Evolutionary conservation across 495 filamentous ascomycete species (phyloP).

Genomic region (Evernia prunastri): DNA sequence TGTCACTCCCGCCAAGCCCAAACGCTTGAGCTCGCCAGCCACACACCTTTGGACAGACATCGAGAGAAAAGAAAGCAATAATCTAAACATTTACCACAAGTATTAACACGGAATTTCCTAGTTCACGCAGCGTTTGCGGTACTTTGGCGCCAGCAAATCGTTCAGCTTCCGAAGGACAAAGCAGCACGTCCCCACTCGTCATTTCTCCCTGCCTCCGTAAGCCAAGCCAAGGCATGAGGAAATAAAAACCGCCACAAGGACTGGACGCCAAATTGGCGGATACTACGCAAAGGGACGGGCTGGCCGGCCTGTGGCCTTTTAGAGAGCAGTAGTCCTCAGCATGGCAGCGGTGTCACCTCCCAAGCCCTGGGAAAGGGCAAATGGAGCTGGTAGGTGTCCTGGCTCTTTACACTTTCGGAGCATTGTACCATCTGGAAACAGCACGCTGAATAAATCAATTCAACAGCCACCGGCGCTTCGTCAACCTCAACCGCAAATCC

Average conservation of each 20-base stretch:
- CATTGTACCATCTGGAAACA: too few relatives aligned
- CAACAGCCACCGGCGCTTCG: constrained; percentile 14
- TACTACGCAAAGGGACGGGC: background rate
- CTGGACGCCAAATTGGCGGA: background rate
- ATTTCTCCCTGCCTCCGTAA: background rate
- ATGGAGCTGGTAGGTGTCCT: constrained; percentile 51
- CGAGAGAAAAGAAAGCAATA: background rate
- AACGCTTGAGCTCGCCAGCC: constrained; percentile 6
- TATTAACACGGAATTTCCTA: background rate
- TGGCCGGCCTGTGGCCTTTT: background rate
- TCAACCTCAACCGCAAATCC: constrained; percentile 30
- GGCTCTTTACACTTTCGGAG: too few relatives aligned
- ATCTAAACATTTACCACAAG: background rate
- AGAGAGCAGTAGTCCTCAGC: background rate
- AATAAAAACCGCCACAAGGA: background rate
- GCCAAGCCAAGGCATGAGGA: background rate
- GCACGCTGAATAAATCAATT: constrained; percentile 15
- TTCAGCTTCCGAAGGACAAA: background rate
- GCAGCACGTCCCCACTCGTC: constrained; percentile 3
- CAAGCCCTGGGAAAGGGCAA: constrained; percentile 89
- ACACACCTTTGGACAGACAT: constrained; percentile 2
- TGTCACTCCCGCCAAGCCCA: background rate
- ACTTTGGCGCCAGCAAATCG: background rate
- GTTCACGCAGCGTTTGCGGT: too few relatives aligned
- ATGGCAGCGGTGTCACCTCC: constrained; percentile 64